A percentile compares a stretch with the other conserved stretches of the same genome.
phyloP scores from a whole-genome alignment of 495 filamentous ascomycete species.

The Hypoxylon fragiforme region DNA sequence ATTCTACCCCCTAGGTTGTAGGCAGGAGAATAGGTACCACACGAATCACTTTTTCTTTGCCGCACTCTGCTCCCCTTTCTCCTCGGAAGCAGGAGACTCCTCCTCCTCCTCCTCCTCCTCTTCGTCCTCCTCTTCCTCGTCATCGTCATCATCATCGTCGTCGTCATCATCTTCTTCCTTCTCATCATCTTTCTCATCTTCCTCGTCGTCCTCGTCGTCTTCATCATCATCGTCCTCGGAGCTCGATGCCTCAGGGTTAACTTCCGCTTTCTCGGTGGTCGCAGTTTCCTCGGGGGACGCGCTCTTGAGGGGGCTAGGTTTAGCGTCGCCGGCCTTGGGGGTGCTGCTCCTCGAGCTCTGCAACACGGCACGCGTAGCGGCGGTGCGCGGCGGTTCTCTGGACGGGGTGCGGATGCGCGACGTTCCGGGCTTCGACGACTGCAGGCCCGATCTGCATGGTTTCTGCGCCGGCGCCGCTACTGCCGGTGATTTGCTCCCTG shows the following conservation, averaged over 20 bases:
- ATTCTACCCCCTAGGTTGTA: too few relatives aligned
- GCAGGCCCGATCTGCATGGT: too few relatives aligned
- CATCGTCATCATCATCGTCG: slow-evolving; percentile 30
- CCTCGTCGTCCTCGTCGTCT: slow-evolving; percentile 19
- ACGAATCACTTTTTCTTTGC: too few relatives aligned
- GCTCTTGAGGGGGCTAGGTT: slow-evolving; percentile 31
- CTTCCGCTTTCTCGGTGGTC: slow-evolving; percentile 43
- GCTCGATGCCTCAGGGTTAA: slow-evolving; percentile 41
- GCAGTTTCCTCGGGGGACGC: slow-evolving; percentile 44
- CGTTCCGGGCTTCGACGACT: slow-evolving; percentile 43
- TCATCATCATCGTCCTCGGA: slow-evolving; percentile 29
- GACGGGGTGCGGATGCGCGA: slow-evolving; percentile 32
- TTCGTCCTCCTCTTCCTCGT: slow-evolving; percentile 35
- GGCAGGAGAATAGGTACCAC: too few relatives aligned
- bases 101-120: slow-evolving; percentile 32
- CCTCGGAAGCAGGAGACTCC: slow-evolving; percentile 28
- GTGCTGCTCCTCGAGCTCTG: slow-evolving; percentile 51
- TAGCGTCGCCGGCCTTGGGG: slow-evolving; percentile 49
- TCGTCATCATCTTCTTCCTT: slow-evolving; percentile 36
- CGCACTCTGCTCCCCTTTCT: slow-evolving; percentile 11
- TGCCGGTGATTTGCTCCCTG: too few relatives aligned
- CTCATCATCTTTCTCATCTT: slow-evolving; percentile 30
- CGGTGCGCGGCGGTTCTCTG: slow-evolving; percentile 4
- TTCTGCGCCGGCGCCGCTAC: too few relatives aligned
- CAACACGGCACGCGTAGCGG: slow-evolving; percentile 35